phyloP scores from a whole-genome alignment of 1,139 yeast species.

The Sporopachydermia cereana region DNA sequence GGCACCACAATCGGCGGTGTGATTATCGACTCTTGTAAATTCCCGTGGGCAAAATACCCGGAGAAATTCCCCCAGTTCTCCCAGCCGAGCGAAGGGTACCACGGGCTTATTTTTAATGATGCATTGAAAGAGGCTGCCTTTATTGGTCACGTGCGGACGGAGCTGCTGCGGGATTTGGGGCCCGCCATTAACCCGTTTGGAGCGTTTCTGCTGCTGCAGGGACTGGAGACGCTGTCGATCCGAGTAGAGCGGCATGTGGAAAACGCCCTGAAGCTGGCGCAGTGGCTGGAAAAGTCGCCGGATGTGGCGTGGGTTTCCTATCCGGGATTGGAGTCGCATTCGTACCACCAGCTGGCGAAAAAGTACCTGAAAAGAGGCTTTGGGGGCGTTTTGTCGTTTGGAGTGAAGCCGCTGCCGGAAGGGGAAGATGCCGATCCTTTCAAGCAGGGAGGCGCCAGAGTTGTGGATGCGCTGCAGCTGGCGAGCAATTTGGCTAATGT shows the following conservation, averaged over 20 bases:
- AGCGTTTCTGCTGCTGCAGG: conserved; percentile 75
- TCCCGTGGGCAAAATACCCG: conserved; percentile 83
- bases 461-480: conserved; percentile 70
- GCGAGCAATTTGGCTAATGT: conserved; percentile 93
- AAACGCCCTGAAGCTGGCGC: conserved; percentile 75
- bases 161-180: conserved; percentile 85
- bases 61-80: conserved; percentile 82
- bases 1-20: conserved; percentile 95
- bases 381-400: conserved; percentile 84
- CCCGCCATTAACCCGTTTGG: conserved; percentile 84
- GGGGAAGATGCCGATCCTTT: conserved; percentile 40
- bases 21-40: conserved; percentile 79
- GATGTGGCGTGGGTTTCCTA: conserved; percentile 83
- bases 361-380: conserved; percentile 68
- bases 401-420: conserved; percentile 54
- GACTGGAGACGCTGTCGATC: conserved; percentile 85
- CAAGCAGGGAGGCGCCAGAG: conserved; percentile 64
- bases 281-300: conserved; percentile 58
- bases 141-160: conserved; percentile 73
- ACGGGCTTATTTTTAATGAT: conserved; percentile 73
- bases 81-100: conserved; percentile 86
- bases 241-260: conserved; percentile 87
- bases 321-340: conserved; percentile 79
- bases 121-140: conserved; percentile 69
- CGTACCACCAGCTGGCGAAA: conserved; percentile 69